A percentile compares a stretch with the other conserved stretches of the same genome.
Conservation (phyloP, 148 eudicot species). For the Arbutus unedo region DNA sequence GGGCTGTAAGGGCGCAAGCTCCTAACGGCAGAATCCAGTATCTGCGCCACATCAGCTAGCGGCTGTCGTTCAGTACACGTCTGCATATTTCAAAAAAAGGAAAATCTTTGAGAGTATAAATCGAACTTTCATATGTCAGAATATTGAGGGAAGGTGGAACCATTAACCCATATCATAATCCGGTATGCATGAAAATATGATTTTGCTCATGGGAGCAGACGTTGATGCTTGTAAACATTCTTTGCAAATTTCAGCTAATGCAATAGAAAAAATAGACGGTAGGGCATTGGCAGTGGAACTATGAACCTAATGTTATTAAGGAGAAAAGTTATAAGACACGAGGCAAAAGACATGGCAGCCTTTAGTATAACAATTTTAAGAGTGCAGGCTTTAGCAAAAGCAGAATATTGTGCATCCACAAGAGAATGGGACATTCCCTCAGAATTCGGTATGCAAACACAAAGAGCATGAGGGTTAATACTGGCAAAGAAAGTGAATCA, state of each 20-base stretch:
- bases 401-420: neutral
- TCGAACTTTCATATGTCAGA: neutral
- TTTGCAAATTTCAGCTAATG: neutral
- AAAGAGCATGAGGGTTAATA: too few species aligned
- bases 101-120: neutral
- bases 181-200: neutral
- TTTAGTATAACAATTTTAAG: neutral
- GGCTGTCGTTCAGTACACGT: constrained; percentile 78
- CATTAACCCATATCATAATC: neutral
- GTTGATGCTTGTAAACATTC: neutral
- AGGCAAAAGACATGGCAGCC: neutral
- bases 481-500: too few species aligned
- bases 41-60: constrained; percentile 76
- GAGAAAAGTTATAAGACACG: neutral
- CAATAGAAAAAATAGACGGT: neutral
- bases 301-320: neutral
- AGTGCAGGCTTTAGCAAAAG: neutral
- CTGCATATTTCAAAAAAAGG: constrained; percentile 36
- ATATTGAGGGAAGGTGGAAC: neutral
- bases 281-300: neutral
- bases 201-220: constrained; percentile 1
- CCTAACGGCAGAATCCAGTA: constrained; percentile 68
- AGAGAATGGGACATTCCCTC: neutral
- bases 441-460: too few species aligned
- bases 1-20: constrained; percentile 67